Evolutionary conservation across 148 eudicot genomes (phyloP), one percentile per base, ranked within the genome.

Genomic region (Rhododendron kiyosumense): DNA sequence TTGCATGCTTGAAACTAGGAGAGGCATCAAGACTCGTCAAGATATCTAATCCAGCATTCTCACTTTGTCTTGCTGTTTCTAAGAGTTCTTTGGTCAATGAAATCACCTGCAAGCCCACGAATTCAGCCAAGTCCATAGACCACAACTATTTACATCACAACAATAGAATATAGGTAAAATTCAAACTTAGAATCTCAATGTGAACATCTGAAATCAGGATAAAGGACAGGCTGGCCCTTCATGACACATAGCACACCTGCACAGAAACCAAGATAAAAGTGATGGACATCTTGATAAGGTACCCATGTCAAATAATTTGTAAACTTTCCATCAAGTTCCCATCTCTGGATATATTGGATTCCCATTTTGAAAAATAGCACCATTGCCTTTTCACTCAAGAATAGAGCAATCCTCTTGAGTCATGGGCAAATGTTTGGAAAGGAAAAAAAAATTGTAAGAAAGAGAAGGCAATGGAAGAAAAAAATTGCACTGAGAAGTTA

Each of bases 71-170:
- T 78, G 99, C 95, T 84, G 99, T 94, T 84, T 86, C 94, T 89
- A 97, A 91, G 84, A 97, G 90, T 89, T 97, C 99, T 92, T 97
- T 95, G 20, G 99, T 97, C 90, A 97, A 87, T 78, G 91, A 91
- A 88, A 97, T 97, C 87, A 97, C 98, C 99, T 97, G 93, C 86
- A 87, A 20, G 22, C 78, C 83, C 24, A 84, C 67, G 87, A n/a
- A 85, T 73, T 84, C 28, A 75, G 87, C 34, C 54, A 75, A 82
- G 59, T 81, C 88, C 81, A 88, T 74, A 76, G 2, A 49, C 57
- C 84, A 61, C 73, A 45, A 6, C 4, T 77, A 22, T 22, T 85
- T 48, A 34, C 28, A 81, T 32, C 45, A 15, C 48, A 51, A 81
- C 84, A 69, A 80, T 76, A 89, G 79, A 89, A 85, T 82, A 80